These are phyloP conservation scores for Tothia fuscella DNA, from an alignment of 2,329 filamentous ascomycete genomes.

Conservation along the genomic window DNA sequence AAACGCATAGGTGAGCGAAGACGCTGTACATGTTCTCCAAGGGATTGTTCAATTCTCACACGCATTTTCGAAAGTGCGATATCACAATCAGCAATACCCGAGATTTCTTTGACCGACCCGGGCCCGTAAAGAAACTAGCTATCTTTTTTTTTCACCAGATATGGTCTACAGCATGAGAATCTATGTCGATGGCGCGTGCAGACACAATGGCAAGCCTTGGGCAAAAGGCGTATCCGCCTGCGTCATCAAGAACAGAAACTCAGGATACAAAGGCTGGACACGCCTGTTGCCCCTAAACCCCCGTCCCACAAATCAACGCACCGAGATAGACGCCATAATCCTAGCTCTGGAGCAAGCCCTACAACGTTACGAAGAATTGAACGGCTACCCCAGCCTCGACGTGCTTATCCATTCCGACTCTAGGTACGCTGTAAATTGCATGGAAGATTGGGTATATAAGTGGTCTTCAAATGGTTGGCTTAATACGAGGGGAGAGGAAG, in stretches of 20 bases:
- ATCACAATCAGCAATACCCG: too few relatives aligned
- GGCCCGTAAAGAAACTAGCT: too few relatives aligned
- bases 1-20: too few relatives aligned
- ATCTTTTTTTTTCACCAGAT: too few relatives aligned
- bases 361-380: conserved; percentile 15
- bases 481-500: conserved; percentile 18
- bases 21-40: too few relatives aligned
- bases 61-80: too few relatives aligned
- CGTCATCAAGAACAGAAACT: conserved; percentile 13
- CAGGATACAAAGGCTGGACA: conserved; percentile 3
- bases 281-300: conserved; percentile 8
- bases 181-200: conserved; percentile 24
- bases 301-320: conserved; percentile 24
- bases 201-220: conserved; percentile 18
- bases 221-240: conserved; percentile 23
- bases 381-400: conserved; percentile 13
- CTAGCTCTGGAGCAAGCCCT: not conserved
- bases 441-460: conserved; percentile 22
- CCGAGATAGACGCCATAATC: conserved; percentile 22
- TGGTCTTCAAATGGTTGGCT: conserved; percentile 25
- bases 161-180: conserved; percentile 27
- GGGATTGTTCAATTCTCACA: too few relatives aligned
- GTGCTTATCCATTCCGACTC: conserved; percentile 27
- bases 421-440: conserved; percentile 23
- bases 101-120: too few relatives aligned